A percentile compares a stretch with the other conserved stretches of the same genome.
These are phyloP conservation scores for Corylus avellana DNA, from an alignment of 306 rosid species.

Conservation along the genomic window DNA sequence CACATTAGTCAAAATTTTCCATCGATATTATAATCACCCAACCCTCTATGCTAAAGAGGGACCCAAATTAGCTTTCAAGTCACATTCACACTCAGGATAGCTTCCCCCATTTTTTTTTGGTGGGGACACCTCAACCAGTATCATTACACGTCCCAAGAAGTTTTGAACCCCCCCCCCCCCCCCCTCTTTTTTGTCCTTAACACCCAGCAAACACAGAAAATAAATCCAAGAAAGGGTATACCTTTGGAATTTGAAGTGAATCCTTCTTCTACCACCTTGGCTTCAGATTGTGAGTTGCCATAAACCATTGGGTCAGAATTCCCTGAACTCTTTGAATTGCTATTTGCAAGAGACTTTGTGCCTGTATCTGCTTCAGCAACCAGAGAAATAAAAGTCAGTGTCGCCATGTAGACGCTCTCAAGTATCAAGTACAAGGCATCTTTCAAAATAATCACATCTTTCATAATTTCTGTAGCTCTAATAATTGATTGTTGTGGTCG, in stretches of 20 bases:
- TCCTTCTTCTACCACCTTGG: conserved; percentile 46
- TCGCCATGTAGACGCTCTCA: conserved; percentile 12
- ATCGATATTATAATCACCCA: background rate
- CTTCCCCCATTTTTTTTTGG: no score
- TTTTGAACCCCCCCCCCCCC: no score
- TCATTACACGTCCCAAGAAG: background rate
- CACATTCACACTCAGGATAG: background rate
- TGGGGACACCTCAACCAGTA: background rate
- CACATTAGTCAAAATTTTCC: background rate
- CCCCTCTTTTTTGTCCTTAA: background rate
- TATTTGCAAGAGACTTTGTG: conserved; percentile 47
- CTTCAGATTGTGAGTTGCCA: conserved; percentile 45
- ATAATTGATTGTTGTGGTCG: background rate
- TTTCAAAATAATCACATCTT: background rate
- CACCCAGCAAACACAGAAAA: background rate
- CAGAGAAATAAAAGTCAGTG: conserved; percentile 24
- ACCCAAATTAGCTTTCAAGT: background rate
- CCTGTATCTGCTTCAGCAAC: conserved; percentile 47
- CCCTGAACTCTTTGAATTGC: conserved; percentile 42
- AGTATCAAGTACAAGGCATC: background rate
- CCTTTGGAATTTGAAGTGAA: conserved; percentile 52
- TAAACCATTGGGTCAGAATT: conserved; percentile 43
- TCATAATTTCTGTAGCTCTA: background rate
- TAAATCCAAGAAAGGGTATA: conserved; percentile 13
- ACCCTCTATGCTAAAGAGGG: background rate